Evolutionary conservation across 495 filamentous ascomycete species (phyloP).

Genomic region (Halenospora varia): DNA sequence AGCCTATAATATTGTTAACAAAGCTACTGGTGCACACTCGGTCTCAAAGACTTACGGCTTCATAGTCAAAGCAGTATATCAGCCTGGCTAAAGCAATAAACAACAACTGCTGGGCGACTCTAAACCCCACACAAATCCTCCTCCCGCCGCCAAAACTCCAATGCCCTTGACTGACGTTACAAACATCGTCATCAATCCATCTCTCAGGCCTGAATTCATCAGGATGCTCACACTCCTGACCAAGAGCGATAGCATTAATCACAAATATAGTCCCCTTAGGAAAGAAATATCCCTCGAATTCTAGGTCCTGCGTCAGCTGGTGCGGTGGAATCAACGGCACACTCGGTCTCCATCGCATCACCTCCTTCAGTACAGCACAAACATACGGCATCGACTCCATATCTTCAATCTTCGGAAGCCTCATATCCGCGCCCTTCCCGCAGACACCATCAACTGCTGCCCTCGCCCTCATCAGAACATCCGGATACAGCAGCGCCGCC

Average conservation of each 20-base stretch:
- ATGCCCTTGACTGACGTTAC: slow-evolving; percentile 23
- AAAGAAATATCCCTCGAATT: slow-evolving; percentile 31
- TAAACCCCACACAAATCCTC: slow-evolving; percentile 35
- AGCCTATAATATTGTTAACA: slow-evolving; percentile 7
- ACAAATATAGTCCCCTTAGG: slow-evolving; percentile 28
- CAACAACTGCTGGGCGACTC: slow-evolving; percentile 26
- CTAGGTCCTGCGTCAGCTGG: slow-evolving; percentile 26
- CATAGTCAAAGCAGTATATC: slow-evolving; percentile 28
- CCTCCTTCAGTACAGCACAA: slow-evolving; percentile 31
- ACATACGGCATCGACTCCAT: slow-evolving; percentile 30
- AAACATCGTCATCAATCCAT: slow-evolving; percentile 31
- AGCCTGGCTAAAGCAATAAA: slow-evolving; percentile 31
- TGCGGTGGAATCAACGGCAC: slow-evolving; percentile 27
- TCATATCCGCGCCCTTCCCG: background rate
- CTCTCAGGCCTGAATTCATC: slow-evolving; percentile 32
- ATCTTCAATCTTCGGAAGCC: slow-evolving; percentile 27
- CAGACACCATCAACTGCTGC: slow-evolving; percentile 29
- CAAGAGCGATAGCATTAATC: slow-evolving; percentile 27
- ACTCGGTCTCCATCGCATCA: slow-evolving; percentile 33
- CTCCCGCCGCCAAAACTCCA: slow-evolving; percentile 37
- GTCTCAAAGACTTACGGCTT: slow-evolving; percentile 1
- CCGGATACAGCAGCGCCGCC: slow-evolving; percentile 23
- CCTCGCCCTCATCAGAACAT: slow-evolving; percentile 18
- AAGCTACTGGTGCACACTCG: background rate
- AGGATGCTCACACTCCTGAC: slow-evolving; percentile 21